Percentiles rank a stretch among this genome's conserved stretches.
phyloP scores from a whole-genome alignment of 257 asterid species.

The Lantana camara region DNA sequence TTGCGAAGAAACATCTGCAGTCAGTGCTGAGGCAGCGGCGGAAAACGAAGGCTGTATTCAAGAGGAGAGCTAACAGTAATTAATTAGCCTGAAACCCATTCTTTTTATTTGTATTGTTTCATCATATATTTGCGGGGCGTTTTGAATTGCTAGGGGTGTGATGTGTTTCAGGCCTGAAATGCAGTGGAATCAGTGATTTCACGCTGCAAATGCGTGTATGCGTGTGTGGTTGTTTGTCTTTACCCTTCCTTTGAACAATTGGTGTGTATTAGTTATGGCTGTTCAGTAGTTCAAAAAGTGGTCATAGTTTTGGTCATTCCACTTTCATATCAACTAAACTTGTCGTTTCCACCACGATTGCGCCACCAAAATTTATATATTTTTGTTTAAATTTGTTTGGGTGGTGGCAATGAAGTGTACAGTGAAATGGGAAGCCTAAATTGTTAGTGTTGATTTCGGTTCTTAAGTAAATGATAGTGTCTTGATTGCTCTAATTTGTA shows the following conservation, averaged over 20 bases:
- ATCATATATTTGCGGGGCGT: background rate
- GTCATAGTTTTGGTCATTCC: background rate
- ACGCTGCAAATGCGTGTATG: background rate
- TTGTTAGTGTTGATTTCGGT: background rate
- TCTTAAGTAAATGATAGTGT: background rate
- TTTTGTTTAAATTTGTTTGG: background rate
- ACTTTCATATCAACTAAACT: background rate
- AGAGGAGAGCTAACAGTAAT: conserved; percentile 63
- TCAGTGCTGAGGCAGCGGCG: conserved; percentile 72
- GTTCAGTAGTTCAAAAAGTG: background rate
- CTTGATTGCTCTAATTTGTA: background rate
- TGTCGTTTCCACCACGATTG: background rate
- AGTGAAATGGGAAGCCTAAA: background rate
- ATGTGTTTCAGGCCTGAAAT: background rate
- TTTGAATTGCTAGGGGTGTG: background rate
- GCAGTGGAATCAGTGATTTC: background rate
- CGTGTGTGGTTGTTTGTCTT: too few relatives aligned
- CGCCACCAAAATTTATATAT: background rate
- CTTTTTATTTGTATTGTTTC: background rate
- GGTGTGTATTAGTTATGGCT: background rate
- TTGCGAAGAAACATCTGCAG: conserved; percentile 92
- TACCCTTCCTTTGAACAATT: background rate
- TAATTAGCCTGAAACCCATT: conserved; percentile 2
- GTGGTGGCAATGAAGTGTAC: background rate
- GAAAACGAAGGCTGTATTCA: conserved; percentile 68